phyloP scores from a whole-genome alignment of 805 yeast species.

The Nakazawaea populi region DNA sequence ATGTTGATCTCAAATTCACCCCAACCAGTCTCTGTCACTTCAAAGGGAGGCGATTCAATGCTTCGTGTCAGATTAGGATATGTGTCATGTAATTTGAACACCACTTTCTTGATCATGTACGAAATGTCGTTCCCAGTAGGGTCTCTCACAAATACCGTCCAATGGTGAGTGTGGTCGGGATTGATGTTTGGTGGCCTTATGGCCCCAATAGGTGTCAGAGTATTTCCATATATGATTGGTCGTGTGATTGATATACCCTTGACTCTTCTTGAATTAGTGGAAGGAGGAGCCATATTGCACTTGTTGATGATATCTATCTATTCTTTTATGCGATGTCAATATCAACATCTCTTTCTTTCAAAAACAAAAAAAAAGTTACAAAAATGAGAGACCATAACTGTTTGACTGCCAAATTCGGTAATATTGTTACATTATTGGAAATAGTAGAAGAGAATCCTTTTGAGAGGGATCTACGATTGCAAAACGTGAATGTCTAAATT shows the following conservation, averaged over 20 bases:
- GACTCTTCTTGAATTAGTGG: conserved; percentile 24
- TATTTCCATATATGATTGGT: conserved; percentile 79
- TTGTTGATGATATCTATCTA: neutral
- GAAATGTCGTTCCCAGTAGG: conserved; percentile 79
- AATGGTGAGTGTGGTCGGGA: conserved; percentile 85
- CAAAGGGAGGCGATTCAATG: conserved; percentile 86
- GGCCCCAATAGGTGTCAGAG: conserved; percentile 65
- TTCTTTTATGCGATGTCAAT: neutral
- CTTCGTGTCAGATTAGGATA: conserved; percentile 83
- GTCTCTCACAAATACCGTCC: conserved; percentile 89
- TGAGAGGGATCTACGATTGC: no score
- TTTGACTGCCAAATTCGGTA: neutral
- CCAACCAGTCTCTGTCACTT: conserved; percentile 98
- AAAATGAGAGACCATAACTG: neutral
- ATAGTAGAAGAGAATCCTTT: no score
- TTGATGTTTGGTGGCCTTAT: conserved; percentile 32
- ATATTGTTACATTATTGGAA: no score
- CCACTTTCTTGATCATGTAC: conserved; percentile 81
- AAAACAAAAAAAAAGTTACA: no score
- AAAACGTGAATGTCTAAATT: no score
- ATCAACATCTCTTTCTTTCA: no score
- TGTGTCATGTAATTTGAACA: conserved; percentile 93
- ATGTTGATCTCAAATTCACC: conserved; percentile 95
- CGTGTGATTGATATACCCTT: conserved; percentile 62
- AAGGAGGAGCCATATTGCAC: conserved; percentile 25